Evolutionary conservation across 129 eudicot genomes (phyloP).

Genomic region (Flaveria robusta): DNA sequence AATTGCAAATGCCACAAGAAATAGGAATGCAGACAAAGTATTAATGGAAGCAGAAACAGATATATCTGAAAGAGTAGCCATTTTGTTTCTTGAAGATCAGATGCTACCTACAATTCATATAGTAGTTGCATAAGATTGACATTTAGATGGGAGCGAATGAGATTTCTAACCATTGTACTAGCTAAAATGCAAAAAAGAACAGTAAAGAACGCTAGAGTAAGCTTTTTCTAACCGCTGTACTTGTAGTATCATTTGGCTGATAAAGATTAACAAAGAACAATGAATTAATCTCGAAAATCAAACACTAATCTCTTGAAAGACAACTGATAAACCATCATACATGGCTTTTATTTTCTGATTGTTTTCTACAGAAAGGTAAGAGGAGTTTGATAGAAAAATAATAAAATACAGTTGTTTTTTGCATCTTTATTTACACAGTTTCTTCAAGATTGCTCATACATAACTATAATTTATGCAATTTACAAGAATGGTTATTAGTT

Average conservation of each 20-base stretch:
- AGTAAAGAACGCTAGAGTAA: not conserved
- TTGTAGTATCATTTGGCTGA: not conserved
- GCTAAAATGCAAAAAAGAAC: not conserved
- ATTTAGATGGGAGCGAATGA: not conserved
- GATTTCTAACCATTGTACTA: not conserved
- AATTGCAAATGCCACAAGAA: conserved; percentile 82
- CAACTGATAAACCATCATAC: not conserved
- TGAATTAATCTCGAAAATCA: not conserved
- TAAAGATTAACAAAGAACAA: not conserved
- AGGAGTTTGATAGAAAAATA: too few species aligned
- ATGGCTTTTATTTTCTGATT: not conserved
- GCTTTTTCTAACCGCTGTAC: not conserved
- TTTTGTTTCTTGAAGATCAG: conserved; percentile 36
- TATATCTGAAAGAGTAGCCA: conserved; percentile 81
- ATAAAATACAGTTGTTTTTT: too few species aligned
- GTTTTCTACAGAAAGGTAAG: not conserved
- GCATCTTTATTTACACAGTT: too few species aligned
- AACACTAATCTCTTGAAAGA: not conserved
- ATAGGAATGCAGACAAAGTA: conserved; percentile 70
- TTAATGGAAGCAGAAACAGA: conserved; percentile 73
- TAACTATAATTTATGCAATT: too few species aligned
- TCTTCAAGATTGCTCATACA: too few species aligned
- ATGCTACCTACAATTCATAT: conserved; percentile 47
- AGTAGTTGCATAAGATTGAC: conserved; percentile 5
- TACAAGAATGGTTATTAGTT: not conserved